Evolutionary conservation across 192 early-diverging fungal species (phyloP).

Genomic region (Rhizoclosmatium sp.): DNA sequence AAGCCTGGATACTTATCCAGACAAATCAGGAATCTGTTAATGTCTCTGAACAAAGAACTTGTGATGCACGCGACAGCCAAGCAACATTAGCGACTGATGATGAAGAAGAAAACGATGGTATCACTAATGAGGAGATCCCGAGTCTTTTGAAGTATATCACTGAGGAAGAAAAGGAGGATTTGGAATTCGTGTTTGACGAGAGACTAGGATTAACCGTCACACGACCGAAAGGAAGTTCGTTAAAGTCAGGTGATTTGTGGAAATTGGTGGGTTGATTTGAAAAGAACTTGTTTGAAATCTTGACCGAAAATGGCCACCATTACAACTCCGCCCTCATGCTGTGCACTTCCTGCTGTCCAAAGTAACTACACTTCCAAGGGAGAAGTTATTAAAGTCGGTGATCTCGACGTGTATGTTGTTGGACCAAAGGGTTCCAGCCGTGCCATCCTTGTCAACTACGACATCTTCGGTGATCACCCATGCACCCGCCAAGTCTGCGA

Average conservation of each 20-base stretch:
- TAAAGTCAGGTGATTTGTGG: conserved; percentile 5
- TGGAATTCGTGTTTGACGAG: conserved; percentile 3
- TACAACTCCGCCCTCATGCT: conserved; percentile 2
- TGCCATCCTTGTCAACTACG: conserved; percentile 31
- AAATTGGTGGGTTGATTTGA: background rate
- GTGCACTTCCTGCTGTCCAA: conserved; percentile 10
- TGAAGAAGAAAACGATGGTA: background rate
- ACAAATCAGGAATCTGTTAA: background rate
- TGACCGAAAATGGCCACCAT: background rate
- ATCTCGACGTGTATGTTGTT: conserved; percentile 25
- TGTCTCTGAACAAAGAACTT: background rate
- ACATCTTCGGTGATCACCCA: conserved; percentile 36
- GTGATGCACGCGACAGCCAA: background rate
- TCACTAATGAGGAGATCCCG: background rate
- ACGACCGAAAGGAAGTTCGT: background rate
- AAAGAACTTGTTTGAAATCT: no score
- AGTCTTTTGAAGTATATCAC: background rate
- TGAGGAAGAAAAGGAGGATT: background rate
- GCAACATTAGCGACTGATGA: background rate
- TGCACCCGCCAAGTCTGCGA: conserved; percentile 34
- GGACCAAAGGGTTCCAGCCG: conserved; percentile 21
- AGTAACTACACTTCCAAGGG: conserved; percentile 25
- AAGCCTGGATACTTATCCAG: background rate
- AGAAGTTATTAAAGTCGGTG: conserved; percentile 10
- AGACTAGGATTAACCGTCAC: background rate